Percentiles rank a stretch among this genome's conserved stretches.
These are phyloP conservation scores for Kregervanrija pseudodelftensis DNA, from an alignment of 805 yeast species.

Conservation along the genomic window DNA sequence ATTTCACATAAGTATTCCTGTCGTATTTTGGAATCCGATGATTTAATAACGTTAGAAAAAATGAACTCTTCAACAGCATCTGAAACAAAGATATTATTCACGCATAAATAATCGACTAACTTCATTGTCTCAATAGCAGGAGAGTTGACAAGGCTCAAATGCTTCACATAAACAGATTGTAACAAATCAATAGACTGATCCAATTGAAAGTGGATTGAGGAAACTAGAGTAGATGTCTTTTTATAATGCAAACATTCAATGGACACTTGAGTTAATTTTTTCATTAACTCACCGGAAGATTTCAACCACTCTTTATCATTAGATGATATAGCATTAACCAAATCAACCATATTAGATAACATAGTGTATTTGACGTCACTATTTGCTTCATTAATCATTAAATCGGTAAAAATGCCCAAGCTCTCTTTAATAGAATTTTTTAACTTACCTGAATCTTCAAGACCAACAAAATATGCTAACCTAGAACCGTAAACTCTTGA, in stretches of 20 bases:
- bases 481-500: constrained; percentile 59
- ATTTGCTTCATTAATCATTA: constrained; percentile 39
- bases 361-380: constrained; percentile 52
- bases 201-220: constrained; percentile 61
- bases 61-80: constrained; percentile 49
- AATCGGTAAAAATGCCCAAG: constrained; percentile 40
- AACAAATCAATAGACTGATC: constrained; percentile 61
- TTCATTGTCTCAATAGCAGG: constrained; percentile 30
- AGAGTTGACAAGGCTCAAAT: constrained; percentile 7
- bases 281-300: constrained; percentile 39
- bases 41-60: constrained; percentile 46
- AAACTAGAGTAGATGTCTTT: constrained; percentile 37
- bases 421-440: constrained; percentile 49
- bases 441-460: constrained; percentile 48
- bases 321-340: constrained; percentile 45
- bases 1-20: constrained; percentile 45
- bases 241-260: constrained; percentile 38
- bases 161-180: constrained; percentile 40
- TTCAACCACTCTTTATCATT: constrained; percentile 48
- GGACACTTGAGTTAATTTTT: constrained; percentile 35
- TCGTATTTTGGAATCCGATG: constrained; percentile 39
- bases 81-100: constrained; percentile 40
- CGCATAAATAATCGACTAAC: constrained; percentile 36
- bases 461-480: constrained; percentile 57
- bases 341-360: constrained; percentile 67